phyloP scores from a whole-genome alignment of 345 rosid species.

The Anastatica hierochuntica region DNA sequence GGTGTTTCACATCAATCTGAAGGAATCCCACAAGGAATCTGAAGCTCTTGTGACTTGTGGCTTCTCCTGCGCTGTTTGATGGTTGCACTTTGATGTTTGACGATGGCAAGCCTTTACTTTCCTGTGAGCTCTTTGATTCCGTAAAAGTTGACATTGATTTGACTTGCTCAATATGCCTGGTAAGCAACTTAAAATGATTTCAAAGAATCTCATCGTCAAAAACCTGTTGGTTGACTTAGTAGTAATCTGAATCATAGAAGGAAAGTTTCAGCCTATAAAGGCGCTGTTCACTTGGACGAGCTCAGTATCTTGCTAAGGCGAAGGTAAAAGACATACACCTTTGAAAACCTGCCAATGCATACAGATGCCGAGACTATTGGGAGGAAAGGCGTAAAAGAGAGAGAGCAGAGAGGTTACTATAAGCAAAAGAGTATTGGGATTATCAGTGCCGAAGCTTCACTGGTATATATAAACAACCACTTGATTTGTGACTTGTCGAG shows the following conservation, averaged over 20 bases:
- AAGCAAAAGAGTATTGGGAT: constrained; percentile 85
- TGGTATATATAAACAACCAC: constrained; percentile 33
- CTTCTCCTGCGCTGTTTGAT: constrained; percentile 36
- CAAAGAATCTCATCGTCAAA: constrained; percentile 12
- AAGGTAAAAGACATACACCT: constrained; percentile 39
- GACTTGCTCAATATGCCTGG: constrained; percentile 96
- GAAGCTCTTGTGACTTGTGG: not conserved
- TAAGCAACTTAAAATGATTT: constrained; percentile 29
- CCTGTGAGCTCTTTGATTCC: constrained; percentile 71
- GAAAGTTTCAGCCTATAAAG: constrained; percentile 32
- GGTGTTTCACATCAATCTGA: constrained; percentile 82
- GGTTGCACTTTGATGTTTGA: constrained; percentile 48
- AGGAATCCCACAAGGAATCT: constrained; percentile 41
- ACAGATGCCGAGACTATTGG: constrained; percentile 74
- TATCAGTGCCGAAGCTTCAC: constrained; percentile 54
- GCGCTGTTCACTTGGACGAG: constrained; percentile 74
- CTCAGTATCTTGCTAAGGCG: constrained; percentile 49
- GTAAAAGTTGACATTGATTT: constrained; percentile 69
- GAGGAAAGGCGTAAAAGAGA: constrained; percentile 54
- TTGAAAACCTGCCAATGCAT: not conserved
- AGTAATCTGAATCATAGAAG: constrained; percentile 9
- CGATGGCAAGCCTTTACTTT: constrained; percentile 67
- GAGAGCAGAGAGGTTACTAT: constrained; percentile 57
- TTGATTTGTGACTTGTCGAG: not conserved
- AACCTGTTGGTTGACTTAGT: constrained; percentile 16